Evolutionary conservation across 139 green algal species (phyloP).

Genomic region (Micromonas pusilla): DNA sequence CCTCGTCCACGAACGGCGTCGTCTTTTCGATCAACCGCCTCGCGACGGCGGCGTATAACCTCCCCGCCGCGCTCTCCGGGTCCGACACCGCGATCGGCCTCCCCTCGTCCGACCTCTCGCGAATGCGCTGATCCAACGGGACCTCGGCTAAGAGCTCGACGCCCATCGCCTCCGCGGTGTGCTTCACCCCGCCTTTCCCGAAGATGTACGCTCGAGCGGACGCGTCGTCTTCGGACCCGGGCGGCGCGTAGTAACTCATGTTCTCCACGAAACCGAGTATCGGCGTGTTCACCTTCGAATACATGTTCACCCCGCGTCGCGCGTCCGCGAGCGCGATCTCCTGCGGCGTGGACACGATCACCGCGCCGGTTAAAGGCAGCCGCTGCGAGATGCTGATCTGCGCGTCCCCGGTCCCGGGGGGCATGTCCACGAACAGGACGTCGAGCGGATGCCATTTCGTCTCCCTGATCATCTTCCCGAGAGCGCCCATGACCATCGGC

Average conservation of each 20-base stretch:
- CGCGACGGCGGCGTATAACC: constrained; percentile 49
- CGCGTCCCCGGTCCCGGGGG: constrained; percentile 67
- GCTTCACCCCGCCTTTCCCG: constrained; percentile 61
- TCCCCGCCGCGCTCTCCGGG: constrained; percentile 33
- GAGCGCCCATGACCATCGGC: constrained; percentile 81
- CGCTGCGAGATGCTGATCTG: constrained; percentile 42
- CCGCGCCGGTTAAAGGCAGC: constrained; percentile 47
- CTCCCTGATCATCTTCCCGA: constrained; percentile 73
- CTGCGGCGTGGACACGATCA: constrained; percentile 83
- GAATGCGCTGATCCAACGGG: constrained; percentile 49
- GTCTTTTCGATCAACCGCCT: constrained; percentile 32
- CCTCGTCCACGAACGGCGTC: background rate
- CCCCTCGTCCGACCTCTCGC: constrained; percentile 52
- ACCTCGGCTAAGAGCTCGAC: constrained; percentile 77
- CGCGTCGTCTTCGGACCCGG: constrained; percentile 70
- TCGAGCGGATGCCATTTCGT: constrained; percentile 74
- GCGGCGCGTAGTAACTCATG: constrained; percentile 71
- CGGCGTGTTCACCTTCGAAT: constrained; percentile 64
- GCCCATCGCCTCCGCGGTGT: constrained; percentile 52
- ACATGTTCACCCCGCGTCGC: constrained; percentile 70
- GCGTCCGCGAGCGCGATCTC: constrained; percentile 65
- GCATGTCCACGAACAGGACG: constrained; percentile 89
- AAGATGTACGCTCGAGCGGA: constrained; percentile 84
- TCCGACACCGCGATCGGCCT: constrained; percentile 52
- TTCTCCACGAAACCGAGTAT: constrained; percentile 84